phyloP scores from a whole-genome alignment of 2,329 filamentous ascomycete species.

The Sclerotinia spermophila region DNA sequence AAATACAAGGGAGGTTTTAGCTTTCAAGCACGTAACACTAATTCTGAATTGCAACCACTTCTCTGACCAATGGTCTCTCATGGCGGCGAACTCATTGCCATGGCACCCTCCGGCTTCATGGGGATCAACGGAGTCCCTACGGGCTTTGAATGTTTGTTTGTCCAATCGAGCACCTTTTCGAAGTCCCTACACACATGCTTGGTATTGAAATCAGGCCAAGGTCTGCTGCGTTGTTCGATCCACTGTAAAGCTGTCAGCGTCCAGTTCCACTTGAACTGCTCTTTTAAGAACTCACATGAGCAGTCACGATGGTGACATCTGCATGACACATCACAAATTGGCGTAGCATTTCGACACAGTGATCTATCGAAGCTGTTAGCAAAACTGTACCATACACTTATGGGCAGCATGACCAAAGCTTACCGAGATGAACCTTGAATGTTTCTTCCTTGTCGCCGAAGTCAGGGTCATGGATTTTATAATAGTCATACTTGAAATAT shows the following conservation, averaged over 20 bases:
- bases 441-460: conserved; percentile 1
- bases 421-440: conserved; percentile 7
- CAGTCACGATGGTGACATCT: conserved; percentile 5
- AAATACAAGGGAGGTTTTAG: too few species aligned
- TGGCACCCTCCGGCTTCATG: conserved; percentile 4
- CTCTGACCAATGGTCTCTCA: neutral
- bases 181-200: conserved; percentile 9
- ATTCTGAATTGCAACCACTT: too few species aligned
- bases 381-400: neutral
- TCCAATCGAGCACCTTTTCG: neutral
- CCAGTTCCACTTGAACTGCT: neutral
- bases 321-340: conserved; percentile 14
- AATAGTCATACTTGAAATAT: conserved; percentile 7
- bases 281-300: neutral
- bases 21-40: too few species aligned
- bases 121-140: conserved; percentile 5
- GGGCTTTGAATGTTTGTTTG: neutral
- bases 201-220: conserved; percentile 7
- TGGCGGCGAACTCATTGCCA: neutral
- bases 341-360: conserved; percentile 11
- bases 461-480: neutral
- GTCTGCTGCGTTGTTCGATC: conserved; percentile 1
- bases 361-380: neutral
- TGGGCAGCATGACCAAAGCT: neutral
- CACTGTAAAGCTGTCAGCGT: neutral